These are phyloP conservation scores for Cicer cuneatum DNA, from an alignment of 306 rosid species.

Conservation along the genomic window DNA sequence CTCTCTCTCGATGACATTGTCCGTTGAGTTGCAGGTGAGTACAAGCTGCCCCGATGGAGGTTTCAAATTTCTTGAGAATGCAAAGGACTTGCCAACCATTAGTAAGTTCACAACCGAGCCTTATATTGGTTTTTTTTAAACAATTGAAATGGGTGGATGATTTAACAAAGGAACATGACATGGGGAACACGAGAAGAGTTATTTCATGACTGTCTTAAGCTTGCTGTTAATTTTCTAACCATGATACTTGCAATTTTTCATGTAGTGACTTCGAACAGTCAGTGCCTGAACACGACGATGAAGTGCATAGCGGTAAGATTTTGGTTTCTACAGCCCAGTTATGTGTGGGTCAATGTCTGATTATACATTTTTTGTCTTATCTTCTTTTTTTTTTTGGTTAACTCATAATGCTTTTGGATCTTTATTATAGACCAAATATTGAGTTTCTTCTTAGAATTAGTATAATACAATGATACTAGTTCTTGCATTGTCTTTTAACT, in stretches of 20 bases:
- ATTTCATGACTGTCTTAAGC: neutral
- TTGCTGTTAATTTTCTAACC: constrained; percentile 38
- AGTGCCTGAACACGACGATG: constrained; percentile 91
- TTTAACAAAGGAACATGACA: constrained; percentile 12
- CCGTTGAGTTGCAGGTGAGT: constrained; percentile 60
- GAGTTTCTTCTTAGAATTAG: constrained; percentile 5
- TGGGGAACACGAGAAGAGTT: neutral
- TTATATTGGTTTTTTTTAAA: neutral
- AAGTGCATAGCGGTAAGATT: constrained; percentile 93
- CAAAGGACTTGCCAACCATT: constrained; percentile 89
- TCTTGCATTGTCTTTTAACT: neutral
- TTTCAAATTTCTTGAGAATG: constrained; percentile 85
- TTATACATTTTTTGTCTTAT: neutral
- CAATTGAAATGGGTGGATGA: constrained; percentile 22
- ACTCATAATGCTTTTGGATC: neutral
- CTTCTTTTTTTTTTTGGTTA: neutral
- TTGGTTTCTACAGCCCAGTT: constrained; percentile 27
- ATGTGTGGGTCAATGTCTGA: constrained; percentile 14
- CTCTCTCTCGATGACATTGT: neutral
- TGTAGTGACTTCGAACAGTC: constrained; percentile 79
- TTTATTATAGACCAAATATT: constrained; percentile 20
- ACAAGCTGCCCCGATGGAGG: constrained; percentile 57
- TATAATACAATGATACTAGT: neutral
- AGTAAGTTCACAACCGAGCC: constrained; percentile 63
- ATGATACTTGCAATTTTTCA: constrained; percentile 37